These are phyloP conservation scores for Creolimax fragrantissima DNA, from an alignment of 78 protist genomes.

Conservation along the genomic window DNA sequence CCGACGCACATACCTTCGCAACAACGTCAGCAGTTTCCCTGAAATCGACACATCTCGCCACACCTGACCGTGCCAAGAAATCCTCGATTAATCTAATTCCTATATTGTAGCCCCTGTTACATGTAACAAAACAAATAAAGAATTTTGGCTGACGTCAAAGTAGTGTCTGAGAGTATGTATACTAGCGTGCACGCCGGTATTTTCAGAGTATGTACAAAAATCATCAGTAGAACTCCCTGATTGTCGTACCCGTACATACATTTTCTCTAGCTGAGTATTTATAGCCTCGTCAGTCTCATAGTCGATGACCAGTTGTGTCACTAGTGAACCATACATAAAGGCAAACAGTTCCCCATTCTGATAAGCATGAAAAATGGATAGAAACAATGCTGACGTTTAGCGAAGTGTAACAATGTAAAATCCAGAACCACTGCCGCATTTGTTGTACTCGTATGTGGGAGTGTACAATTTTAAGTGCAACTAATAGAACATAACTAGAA, in stretches of 20 bases:
- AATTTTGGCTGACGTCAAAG: no score
- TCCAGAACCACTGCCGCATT: no score
- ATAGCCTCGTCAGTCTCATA: constrained; percentile 75
- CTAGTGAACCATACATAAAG: constrained; percentile 93
- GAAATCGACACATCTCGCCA: constrained; percentile 57
- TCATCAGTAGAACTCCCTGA: background rate
- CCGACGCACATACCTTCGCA: constrained; percentile 65
- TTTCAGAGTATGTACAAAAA: background rate
- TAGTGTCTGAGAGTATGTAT: background rate
- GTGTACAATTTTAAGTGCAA: background rate
- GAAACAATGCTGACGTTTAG: background rate
- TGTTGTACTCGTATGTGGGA: no score
- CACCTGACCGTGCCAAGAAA: constrained; percentile 71
- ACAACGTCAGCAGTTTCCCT: constrained; percentile 88
- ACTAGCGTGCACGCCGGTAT: background rate
- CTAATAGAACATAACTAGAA: background rate
- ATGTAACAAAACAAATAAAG: no score
- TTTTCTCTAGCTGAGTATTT: constrained; percentile 82
- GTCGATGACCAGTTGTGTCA: constrained; percentile 87
- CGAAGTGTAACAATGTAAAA: background rate
- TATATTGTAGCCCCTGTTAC: constrained; percentile 83
- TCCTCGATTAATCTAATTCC: constrained; percentile 92
- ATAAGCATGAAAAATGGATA: background rate
- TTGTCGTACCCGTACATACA: constrained; percentile 54
- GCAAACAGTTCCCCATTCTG: constrained; percentile 85